A percentile compares a stretch with the other conserved stretches of the same genome.
phyloP scores from a whole-genome alignment of 75 land plant species.

The Cunninghamia lanceolata region DNA sequence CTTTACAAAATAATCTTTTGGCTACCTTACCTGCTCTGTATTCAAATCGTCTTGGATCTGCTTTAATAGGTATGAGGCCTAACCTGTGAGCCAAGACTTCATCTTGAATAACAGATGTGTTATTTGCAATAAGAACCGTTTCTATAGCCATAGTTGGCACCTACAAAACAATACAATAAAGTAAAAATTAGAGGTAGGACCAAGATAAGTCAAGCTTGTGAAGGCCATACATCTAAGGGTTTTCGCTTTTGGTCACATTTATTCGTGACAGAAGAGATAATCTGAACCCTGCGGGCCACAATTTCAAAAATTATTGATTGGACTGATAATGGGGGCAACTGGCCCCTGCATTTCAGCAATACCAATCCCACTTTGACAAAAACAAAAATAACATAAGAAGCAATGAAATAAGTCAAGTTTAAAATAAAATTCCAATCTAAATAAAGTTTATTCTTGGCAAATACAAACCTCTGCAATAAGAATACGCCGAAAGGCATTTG shows the following conservation, averaged over 20 bases:
- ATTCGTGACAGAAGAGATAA: not conserved
- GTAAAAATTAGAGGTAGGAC: not conserved
- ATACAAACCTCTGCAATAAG: slow-evolving; percentile 88
- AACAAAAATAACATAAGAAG: not conserved
- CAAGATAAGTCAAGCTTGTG: not conserved
- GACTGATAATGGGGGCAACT: not conserved
- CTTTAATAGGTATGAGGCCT: slow-evolving; percentile 82
- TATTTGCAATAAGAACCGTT: slow-evolving; percentile 86
- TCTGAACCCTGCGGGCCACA: not conserved
- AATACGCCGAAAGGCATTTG: slow-evolving; percentile 94
- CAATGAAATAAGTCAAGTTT: no score
- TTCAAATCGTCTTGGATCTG: slow-evolving; percentile 85
- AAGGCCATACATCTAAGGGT: not conserved
- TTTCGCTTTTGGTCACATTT: not conserved
- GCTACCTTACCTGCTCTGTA: slow-evolving; percentile 61
- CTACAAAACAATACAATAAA: slow-evolving; percentile 27
- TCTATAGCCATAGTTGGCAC: slow-evolving; percentile 98
- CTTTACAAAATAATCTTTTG: not conserved
- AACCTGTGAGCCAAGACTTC: slow-evolving; percentile 92
- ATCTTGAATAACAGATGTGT: slow-evolving; percentile 87
- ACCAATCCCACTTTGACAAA: not conserved
- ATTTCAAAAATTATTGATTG: not conserved
- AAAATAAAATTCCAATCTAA: not conserved
- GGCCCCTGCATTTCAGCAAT: not conserved
- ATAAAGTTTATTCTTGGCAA: not conserved